Evolutionary conservation across 164 flowering plant genomes (phyloP), one percentile per base, ranked within the genome.

Genomic region (Sextonia rubra): DNA sequence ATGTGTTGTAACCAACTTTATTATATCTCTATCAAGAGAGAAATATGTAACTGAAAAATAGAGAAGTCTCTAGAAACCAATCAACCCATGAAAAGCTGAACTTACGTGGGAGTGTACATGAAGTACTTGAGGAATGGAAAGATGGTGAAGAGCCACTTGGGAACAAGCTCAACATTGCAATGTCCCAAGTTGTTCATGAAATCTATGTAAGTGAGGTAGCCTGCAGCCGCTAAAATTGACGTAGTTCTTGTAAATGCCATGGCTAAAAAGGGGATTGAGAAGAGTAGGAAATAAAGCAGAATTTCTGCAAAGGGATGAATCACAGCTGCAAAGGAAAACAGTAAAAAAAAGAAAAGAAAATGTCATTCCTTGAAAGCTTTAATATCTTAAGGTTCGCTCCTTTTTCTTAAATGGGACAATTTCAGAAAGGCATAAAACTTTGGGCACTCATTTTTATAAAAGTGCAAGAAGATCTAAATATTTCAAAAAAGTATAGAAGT

Each of bases 101-200:
- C 91, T 83, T 85, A 87, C 89, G 89, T 80, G 15, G 91, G 91
- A 14, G 91, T 86, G 70, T 88, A 86, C 85, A 88, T 80, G 69
- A 88, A 49, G 68, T 88, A 88, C 80, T 86, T 86, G 82, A 87
- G 84, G 12, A 76, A 78, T 1, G 91, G 89, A 62, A 83, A 82
- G 6, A 75, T 4, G 25, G 77, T 24, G 75, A 87, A 86, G 48
- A 79, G 49, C 75, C 75, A 55, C 4, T 74, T 74, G 0, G 91
- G 91, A 30, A 87, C 71, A 9, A 84, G 69, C 80, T 87, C 91
- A 58, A 85, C 86, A 69, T 87, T 87, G 80, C 91, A 87, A 61
- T 87, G 91, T 0, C 90, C 90, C 82, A 87, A 37, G 70, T 84
- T 84, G 81, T 87, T 87, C 89, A 87, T 84, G 64, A 83, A 68